Evolutionary conservation across 441 rosid genomes (phyloP).

Genomic region (Hura crepitans): DNA sequence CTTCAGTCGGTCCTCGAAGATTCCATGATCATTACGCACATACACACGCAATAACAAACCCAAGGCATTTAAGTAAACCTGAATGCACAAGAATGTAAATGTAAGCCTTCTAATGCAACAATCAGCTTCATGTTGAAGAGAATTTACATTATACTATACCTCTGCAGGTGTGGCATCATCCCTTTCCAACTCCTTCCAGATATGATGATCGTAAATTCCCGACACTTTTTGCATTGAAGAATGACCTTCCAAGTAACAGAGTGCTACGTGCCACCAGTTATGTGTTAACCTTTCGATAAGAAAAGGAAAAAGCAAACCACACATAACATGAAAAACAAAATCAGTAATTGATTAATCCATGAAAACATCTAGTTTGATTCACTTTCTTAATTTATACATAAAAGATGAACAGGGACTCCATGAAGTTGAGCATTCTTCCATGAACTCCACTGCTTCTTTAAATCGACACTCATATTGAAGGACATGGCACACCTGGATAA

Average conservation of each 20-base stretch:
- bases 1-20: conserved; percentile 50
- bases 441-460: conserved; percentile 81
- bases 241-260: conserved; percentile 91
- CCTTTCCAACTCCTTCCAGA: conserved; percentile 73
- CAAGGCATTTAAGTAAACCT: conserved; percentile 79
- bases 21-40: conserved; percentile 48
- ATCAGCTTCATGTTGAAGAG: background rate
- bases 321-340: conserved; percentile 10
- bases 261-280: conserved; percentile 97
- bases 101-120: conserved; percentile 18
- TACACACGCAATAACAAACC: conserved; percentile 67
- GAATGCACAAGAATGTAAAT: conserved; percentile 20
- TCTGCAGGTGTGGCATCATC: conserved; percentile 48
- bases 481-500: conserved; percentile 77
- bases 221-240: conserved; percentile 50
- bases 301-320: background rate
- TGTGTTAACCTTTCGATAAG: conserved; percentile 59
- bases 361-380: background rate
- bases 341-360: conserved; percentile 3
- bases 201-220: conserved; percentile 59
- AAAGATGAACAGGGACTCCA: conserved; percentile 75
- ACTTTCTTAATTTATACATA: conserved; percentile 44
- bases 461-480: conserved; percentile 68
- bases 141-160: conserved; percentile 30
- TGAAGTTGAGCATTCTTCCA: conserved; percentile 61